phyloP scores from a whole-genome alignment of 805 yeast genomes.

The Cyberlindnera veronae region DNA sequence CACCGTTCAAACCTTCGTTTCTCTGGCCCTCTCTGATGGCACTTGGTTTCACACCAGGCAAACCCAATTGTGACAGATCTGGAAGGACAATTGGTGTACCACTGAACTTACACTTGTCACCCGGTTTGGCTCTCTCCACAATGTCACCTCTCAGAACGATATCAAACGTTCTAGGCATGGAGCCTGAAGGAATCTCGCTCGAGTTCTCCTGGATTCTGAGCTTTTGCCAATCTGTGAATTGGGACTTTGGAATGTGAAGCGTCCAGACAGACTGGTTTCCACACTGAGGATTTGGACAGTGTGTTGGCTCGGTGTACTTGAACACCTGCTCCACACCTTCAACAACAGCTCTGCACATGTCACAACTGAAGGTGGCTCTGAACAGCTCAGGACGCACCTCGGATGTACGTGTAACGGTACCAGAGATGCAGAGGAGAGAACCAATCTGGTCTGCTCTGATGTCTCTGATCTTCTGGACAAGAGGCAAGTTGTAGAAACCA shows the following conservation, averaged over 20 bases:
- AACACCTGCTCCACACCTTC: slow-evolving; percentile 91
- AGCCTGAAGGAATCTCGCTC: slow-evolving; percentile 95
- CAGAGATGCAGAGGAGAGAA: slow-evolving; percentile 75
- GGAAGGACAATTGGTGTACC: slow-evolving; percentile 96
- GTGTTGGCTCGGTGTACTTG: slow-evolving; percentile 91
- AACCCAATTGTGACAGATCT: slow-evolving; percentile 87
- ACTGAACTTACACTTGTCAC: slow-evolving; percentile 89
- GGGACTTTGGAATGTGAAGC: slow-evolving; percentile 75
- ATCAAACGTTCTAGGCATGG: slow-evolving; percentile 96
- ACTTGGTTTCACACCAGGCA: slow-evolving; percentile 92
- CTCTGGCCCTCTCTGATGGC: slow-evolving; percentile 60
- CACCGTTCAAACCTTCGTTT: slow-evolving; percentile 69
- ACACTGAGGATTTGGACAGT: slow-evolving; percentile 86
- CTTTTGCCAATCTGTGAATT: slow-evolving; percentile 94
- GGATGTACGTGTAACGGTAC: slow-evolving; percentile 93
- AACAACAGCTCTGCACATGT: slow-evolving; percentile 76
- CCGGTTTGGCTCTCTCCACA: slow-evolving; percentile 96
- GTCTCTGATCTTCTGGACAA: slow-evolving; percentile 82
- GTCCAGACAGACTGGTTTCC: slow-evolving; percentile 86
- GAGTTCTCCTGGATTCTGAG: slow-evolving; percentile 94
- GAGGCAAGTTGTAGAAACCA: slow-evolving; percentile 82
- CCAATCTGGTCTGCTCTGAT: slow-evolving; percentile 89
- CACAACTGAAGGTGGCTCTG: slow-evolving; percentile 86
- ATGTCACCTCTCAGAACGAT: slow-evolving; percentile 89
- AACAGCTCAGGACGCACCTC: slow-evolving; percentile 95